Percentiles rank a stretch among this genome's conserved stretches.
These are phyloP conservation scores for Ogataea salicorniae DNA, from an alignment of 805 yeast species.

Conservation along the genomic window DNA sequence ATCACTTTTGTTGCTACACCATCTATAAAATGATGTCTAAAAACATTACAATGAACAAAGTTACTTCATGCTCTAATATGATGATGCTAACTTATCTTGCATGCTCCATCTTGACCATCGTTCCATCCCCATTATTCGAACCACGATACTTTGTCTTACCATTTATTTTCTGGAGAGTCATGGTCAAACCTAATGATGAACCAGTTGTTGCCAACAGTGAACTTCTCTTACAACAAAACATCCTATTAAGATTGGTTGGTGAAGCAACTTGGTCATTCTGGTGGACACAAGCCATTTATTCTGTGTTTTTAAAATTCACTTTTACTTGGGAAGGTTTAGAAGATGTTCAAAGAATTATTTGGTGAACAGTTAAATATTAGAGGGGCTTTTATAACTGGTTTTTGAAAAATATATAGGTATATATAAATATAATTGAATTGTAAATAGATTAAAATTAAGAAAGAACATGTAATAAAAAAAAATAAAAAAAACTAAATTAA, in stretches of 20 bases:
- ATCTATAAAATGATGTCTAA: conserved; percentile 16
- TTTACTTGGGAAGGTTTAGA: conserved; percentile 67
- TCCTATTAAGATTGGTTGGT: conserved; percentile 33
- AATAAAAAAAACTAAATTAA: not conserved
- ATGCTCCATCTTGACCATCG: conserved; percentile 55
- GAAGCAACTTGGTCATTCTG: conserved; percentile 62
- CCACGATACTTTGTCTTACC: conserved; percentile 91
- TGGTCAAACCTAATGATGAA: conserved; percentile 37
- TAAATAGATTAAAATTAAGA: not conserved
- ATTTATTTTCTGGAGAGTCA: conserved; percentile 65
- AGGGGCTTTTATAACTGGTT: no score
- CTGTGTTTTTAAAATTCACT: conserved; percentile 54
- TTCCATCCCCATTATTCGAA: conserved; percentile 90
- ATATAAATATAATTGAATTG: not conserved
- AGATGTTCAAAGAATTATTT: conserved; percentile 73
- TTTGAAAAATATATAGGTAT: no score
- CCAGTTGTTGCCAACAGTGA: conserved; percentile 16
- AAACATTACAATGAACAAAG: conserved; percentile 3
- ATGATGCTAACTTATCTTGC: conserved; percentile 46
- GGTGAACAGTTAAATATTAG: conserved; percentile 48
- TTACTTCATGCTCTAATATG: conserved; percentile 25
- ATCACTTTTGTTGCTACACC: conserved; percentile 49
- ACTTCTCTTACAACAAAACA: conserved; percentile 15
- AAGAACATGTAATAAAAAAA: not conserved
- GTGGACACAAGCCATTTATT: conserved; percentile 49